These are phyloP conservation scores for Fusarium decemcellulare DNA, from an alignment of 2,329 filamentous ascomycete species.

Conservation along the genomic window DNA sequence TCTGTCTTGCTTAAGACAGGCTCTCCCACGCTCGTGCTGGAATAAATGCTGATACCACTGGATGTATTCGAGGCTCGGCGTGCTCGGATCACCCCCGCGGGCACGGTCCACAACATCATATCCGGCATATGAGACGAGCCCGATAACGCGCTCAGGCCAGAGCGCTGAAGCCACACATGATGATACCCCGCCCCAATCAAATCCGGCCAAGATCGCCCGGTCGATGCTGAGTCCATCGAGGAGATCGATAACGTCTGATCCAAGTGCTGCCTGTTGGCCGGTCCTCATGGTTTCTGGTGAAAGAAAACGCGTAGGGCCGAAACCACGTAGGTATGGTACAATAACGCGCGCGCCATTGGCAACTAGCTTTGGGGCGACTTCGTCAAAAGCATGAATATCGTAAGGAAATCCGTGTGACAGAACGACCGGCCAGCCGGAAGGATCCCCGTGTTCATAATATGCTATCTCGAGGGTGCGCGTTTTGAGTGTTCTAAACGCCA, in stretches of 20 bases:
- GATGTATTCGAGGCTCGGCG: neutral
- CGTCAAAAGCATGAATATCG: constrained; percentile 41
- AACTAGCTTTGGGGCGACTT: constrained; percentile 39
- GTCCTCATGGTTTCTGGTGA: constrained; percentile 37
- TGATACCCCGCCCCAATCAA: constrained; percentile 48
- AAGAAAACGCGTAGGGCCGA: constrained; percentile 44
- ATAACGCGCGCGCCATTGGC: constrained; percentile 44
- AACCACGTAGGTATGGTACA: constrained; percentile 46
- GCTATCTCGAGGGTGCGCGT: constrained; percentile 17
- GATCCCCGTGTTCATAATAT: constrained; percentile 36
- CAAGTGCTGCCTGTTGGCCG: constrained; percentile 46
- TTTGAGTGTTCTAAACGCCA: neutral
- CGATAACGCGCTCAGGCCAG: constrained; percentile 45
- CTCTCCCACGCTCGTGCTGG: neutral
- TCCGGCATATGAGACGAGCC: constrained; percentile 44
- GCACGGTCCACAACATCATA: constrained; percentile 19
- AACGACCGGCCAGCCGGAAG: constrained; percentile 35
- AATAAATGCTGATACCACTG: neutral
- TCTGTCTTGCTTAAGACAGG: neutral
- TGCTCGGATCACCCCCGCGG: neutral
- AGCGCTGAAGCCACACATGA: constrained; percentile 45
- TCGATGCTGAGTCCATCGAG: constrained; percentile 43
- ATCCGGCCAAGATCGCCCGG: constrained; percentile 46
- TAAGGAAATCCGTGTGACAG: constrained; percentile 48
- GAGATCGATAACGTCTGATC: constrained; percentile 44